Evolutionary conservation across 2,329 filamentous ascomycete species (phyloP), one percentile per base, ranked within the genome.

Genomic region (Penicillium expansum): DNA sequence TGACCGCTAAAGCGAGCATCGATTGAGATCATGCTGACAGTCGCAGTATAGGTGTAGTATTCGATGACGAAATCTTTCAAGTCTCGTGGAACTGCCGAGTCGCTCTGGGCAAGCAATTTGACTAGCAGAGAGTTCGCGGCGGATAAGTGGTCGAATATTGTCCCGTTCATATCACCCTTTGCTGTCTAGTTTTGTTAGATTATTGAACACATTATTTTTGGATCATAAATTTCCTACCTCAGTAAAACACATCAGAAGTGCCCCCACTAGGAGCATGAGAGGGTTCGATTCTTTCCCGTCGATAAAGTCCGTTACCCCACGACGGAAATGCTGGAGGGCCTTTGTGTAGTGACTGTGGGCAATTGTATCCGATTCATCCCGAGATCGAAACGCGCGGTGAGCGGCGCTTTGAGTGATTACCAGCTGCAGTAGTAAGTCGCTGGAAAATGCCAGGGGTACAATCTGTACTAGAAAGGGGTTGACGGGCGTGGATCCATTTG

Each of bases 401-500:
- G 68, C 69, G 1, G 68, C 68, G 51, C 69, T 71, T 57, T 81
- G 79, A 0, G 79, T 76, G 7, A 81, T 72, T 18, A 81, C 74
- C 3, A 81, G 73, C 41, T 80, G 78, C 4, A 80, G 51, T 2
- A 80, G 71, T 0, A 81, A 71, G 3, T 78, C 74, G 47, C 77
- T 78, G 33, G 74, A 75, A 37, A 80, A 80, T 3, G 78, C 76
- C 2, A 81, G 57, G 0, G 78, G 78, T 5, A 80, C 73, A 24
- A 81, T 71, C 50, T 80, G 77, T 27, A 75, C 73, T 18, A 80
- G 66, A 48, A 80, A 79, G 0, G 78, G 79, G 42, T 81, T 80
- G 41, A 77, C 67, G 1, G 74, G 70, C 0, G 78, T 79, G 1
- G 78, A 77, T 0, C 77, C 78, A 52, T 80, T 80, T 32, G 76